Evolutionary conservation across 208 protist genomes (phyloP).

Genomic region (Tetramitus jugosus): DNA sequence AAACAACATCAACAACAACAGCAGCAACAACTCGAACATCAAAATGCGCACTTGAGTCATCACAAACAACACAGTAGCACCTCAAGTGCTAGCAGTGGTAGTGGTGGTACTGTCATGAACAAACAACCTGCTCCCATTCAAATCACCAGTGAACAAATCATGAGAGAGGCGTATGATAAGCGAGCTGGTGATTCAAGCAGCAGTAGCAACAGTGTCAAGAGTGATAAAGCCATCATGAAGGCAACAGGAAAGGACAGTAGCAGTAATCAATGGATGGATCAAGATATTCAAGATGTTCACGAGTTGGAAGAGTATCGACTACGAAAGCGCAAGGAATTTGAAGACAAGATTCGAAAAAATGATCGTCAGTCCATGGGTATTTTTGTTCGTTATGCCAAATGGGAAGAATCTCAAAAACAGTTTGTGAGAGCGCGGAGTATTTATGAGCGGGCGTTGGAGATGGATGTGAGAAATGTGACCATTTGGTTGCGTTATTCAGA

Average conservation of each 20-base stretch:
- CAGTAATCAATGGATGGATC: conserved; percentile 24
- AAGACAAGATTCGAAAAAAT: conserved; percentile 77
- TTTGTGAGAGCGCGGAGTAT: conserved; percentile 84
- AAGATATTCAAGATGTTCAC: conserved; percentile 86
- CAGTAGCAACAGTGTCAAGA: background rate
- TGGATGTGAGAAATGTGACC: conserved; percentile 71
- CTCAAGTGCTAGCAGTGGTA: too few species aligned
- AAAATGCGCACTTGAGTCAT: background rate
- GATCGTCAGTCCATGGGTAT: conserved; percentile 57
- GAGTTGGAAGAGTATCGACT: conserved; percentile 85
- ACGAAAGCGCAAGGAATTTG: conserved; percentile 83
- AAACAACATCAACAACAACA: background rate
- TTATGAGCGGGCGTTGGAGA: conserved; percentile 82
- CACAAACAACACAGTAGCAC: too few species aligned
- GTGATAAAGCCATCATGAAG: too few species aligned
- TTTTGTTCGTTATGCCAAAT: conserved; percentile 92
- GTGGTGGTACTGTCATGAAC: conserved; percentile 50
- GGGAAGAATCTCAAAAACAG: conserved; percentile 92
- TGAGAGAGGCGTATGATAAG: conserved; percentile 86
- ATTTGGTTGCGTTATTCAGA: conserved; percentile 96
- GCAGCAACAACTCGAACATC: background rate
- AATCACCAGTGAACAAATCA: conserved; percentile 92
- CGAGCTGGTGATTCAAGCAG: conserved; percentile 27
- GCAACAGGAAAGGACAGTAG: too few species aligned
- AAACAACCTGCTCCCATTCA: conserved; percentile 75